A percentile compares a stretch with the other conserved stretches of the same genome.
These are phyloP conservation scores for Paramarasmius palmivorus DNA, from an alignment of 1,284 basidiomycete genomes.

Conservation along the genomic window DNA sequence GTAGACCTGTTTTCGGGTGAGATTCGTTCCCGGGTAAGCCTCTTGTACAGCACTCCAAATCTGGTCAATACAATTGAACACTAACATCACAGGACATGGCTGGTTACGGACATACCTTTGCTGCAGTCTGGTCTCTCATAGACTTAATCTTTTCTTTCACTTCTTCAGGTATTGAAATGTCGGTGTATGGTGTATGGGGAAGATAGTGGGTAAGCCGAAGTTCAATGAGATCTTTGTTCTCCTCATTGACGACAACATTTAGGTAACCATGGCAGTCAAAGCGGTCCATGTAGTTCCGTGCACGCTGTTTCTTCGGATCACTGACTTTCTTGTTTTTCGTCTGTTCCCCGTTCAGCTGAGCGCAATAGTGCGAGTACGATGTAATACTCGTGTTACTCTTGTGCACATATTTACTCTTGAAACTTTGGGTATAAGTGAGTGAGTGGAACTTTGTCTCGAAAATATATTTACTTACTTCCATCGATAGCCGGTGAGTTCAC, in stretches of 20 bases:
- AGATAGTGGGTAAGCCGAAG: conserved; percentile 10
- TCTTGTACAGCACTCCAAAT: conserved; percentile 14
- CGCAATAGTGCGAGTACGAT: conserved; percentile 12
- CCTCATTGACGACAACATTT: conserved; percentile 8
- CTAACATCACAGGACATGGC: not conserved
- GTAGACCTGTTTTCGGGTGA: conserved; percentile 17
- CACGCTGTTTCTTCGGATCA: conserved; percentile 9
- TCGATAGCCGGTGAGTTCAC: conserved; percentile 4
- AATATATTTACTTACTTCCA: conserved; percentile 3
- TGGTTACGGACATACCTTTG: conserved; percentile 11
- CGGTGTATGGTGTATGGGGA: conserved; percentile 11
- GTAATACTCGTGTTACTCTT: not conserved
- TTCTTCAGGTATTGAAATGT: conserved; percentile 7
- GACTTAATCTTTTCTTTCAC: conserved; percentile 8
- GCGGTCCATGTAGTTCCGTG: conserved; percentile 12
- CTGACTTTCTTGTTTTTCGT: conserved; percentile 6
- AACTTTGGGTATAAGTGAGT: not conserved
- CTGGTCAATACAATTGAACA: not conserved
- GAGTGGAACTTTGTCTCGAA: no score
- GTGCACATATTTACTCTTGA: not conserved
- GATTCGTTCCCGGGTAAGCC: conserved; percentile 1
- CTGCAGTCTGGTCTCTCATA: conserved; percentile 10
- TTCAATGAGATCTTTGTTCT: not conserved
- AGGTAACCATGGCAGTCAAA: conserved; percentile 13
- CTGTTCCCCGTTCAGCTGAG: conserved; percentile 11